Conservation (phyloP, 2,329 filamentous ascomycete species). For the Lachnellula occidentalis region DNA sequence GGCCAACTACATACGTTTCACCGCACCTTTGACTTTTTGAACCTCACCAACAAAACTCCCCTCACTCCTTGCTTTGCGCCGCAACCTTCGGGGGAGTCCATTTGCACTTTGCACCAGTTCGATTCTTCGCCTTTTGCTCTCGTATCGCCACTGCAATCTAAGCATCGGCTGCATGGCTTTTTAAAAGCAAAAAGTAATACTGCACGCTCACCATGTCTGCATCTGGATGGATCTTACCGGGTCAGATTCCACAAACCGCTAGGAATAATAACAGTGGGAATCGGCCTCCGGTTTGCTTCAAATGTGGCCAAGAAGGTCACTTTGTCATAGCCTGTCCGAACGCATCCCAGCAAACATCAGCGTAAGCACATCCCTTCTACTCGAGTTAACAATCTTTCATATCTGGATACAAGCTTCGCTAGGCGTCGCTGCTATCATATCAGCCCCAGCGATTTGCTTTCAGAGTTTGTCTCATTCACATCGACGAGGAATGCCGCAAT, state of each 20-base stretch:
- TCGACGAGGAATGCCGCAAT: not conserved
- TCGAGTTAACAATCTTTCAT: not conserved
- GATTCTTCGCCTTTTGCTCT: not conserved
- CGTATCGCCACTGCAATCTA: not conserved
- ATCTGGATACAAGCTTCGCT: not conserved
- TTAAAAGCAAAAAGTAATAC: slow-evolving; percentile 3
- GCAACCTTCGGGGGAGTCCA: not conserved
- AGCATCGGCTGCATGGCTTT: slow-evolving; percentile 14
- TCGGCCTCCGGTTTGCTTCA: slow-evolving; percentile 43
- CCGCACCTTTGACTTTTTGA: slow-evolving; percentile 4
- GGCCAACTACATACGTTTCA: slow-evolving; percentile 15
- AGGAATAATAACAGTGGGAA: slow-evolving; percentile 14
- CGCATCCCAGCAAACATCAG: slow-evolving; percentile 41
- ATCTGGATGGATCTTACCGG: slow-evolving; percentile 20
- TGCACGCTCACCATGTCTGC: slow-evolving; percentile 17
- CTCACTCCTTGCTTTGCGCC: not conserved
- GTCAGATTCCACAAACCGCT: slow-evolving; percentile 9
- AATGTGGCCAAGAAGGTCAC: slow-evolving; percentile 47
- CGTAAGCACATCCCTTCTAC: slow-evolving; percentile 38
- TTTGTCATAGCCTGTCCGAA: slow-evolving; percentile 50
- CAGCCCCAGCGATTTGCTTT: not conserved
- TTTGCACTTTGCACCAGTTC: not conserved
- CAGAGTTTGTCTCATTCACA: not conserved
- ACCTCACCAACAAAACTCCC: not conserved
- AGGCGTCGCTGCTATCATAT: not conserved